Conservation (phyloP, 306 rosid species). For the Gleditsia sinensis region DNA sequence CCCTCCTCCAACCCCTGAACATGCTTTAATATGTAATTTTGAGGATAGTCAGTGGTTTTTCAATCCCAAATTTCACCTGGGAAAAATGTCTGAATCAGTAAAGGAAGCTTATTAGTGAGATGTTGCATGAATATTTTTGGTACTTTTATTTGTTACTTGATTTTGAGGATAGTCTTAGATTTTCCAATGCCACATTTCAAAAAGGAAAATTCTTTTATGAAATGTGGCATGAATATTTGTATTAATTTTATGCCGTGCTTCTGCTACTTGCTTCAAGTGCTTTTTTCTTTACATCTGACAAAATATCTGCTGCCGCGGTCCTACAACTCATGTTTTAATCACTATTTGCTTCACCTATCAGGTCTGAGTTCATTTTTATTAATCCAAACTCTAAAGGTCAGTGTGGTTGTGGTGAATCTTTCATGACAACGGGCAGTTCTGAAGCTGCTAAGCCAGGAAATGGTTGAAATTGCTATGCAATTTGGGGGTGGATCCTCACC, state of each 20-base stretch:
- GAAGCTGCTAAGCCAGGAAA: slow-evolving; percentile 53
- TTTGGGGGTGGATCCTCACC: slow-evolving; percentile 9
- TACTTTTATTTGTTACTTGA: not conserved
- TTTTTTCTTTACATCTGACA: not conserved
- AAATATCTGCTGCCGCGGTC: not conserved
- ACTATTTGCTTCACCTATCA: slow-evolving; percentile 28
- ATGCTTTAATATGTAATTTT: not conserved
- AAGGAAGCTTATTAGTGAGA: not conserved
- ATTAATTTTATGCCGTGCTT: not conserved
- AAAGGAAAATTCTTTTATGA: not conserved
- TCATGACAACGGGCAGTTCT: slow-evolving; percentile 64
- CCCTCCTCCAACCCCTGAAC: not conserved
- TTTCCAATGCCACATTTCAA: too few species aligned
- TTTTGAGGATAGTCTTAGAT: not conserved
- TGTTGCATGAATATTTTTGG: not conserved
- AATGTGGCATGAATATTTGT: not conserved
- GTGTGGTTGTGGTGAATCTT: slow-evolving; percentile 97
- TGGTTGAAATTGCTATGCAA: slow-evolving; percentile 33
- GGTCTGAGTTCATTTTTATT: slow-evolving; percentile 88
- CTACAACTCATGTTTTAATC: not conserved
- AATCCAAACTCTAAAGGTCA: slow-evolving; percentile 97
- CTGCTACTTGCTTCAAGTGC: slow-evolving; percentile 1
- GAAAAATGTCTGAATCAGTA: slow-evolving; percentile 16
- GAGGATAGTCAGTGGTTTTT: not conserved
- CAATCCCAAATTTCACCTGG: not conserved